Percentiles rank a stretch among this genome's conserved stretches.
phyloP scores from a whole-genome alignment of 768 basidiomycete genomes.

The Boletus pseudo-olivaceus region DNA sequence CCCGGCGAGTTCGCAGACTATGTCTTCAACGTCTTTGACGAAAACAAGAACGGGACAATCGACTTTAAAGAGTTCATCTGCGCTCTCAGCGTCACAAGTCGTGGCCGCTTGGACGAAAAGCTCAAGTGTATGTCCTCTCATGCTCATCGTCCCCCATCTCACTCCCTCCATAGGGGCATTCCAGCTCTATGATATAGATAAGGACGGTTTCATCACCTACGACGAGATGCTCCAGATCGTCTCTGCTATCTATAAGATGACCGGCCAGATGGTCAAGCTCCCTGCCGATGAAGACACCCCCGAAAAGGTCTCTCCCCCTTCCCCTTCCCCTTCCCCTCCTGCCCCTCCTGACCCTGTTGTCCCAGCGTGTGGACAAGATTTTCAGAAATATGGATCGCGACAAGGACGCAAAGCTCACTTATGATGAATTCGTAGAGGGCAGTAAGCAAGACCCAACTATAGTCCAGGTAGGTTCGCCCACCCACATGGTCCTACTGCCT shows the following conservation, averaged over 20 bases:
- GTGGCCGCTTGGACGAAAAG: conserved; percentile 95
- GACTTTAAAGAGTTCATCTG: conserved; percentile 99
- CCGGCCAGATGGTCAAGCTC: conserved; percentile 97
- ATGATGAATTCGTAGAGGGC: conserved; percentile 96
- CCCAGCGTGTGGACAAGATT: conserved; percentile 96
- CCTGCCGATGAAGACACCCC: conserved; percentile 99
- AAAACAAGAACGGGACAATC: conserved; percentile 93
- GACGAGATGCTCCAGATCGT: conserved; percentile 99
- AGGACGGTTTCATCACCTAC: conserved; percentile 96
- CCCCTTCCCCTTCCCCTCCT: not conserved
- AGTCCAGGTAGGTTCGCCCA: conserved; percentile 68
- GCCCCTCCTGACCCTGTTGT: conserved; percentile 12
- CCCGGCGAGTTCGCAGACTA: conserved; percentile 96
- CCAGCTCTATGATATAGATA: conserved; percentile 98
- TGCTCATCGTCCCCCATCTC: conserved; percentile 13
- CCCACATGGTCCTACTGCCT: conserved; percentile 6
- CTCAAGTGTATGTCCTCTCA: conserved; percentile 75
- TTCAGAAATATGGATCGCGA: conserved; percentile 97
- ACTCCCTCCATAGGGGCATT: conserved; percentile 78
- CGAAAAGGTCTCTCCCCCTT: conserved; percentile 84
- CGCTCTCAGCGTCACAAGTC: conserved; percentile 90
- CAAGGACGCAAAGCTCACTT: conserved; percentile 90
- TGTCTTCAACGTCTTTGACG: conserved; percentile 97
- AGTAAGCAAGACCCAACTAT: conserved; percentile 99
- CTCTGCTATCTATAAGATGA: conserved; percentile 99